Evolutionary conservation across 208 protist species (phyloP).

Genomic region (Endotrypanum monterogeii): DNA sequence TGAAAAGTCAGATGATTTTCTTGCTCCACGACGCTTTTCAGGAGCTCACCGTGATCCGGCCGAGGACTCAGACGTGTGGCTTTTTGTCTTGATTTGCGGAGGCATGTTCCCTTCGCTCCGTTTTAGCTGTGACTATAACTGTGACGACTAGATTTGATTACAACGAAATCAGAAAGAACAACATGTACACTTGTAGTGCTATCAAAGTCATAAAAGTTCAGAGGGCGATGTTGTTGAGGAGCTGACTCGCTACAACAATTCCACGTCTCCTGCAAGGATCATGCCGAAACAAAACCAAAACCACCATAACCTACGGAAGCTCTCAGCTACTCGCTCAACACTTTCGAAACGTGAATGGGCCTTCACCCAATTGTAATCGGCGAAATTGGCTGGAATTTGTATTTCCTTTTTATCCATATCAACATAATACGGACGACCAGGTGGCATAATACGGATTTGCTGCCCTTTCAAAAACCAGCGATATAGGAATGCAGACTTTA

Average conservation of each 20-base stretch:
- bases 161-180: slow-evolving; percentile 6
- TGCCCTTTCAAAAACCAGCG: slow-evolving; percentile 85
- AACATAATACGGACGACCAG: slow-evolving; percentile 70
- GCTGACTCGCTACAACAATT: slow-evolving; percentile 50
- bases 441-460: slow-evolving; percentile 68
- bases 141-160: slow-evolving; percentile 4
- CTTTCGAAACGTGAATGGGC: slow-evolving; percentile 65
- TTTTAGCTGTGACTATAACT: slow-evolving; percentile 8
- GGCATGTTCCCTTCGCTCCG: neutral
- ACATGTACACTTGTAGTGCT: neutral
- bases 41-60: too few relatives aligned
- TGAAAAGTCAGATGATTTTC: neutral
- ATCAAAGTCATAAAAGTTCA: neutral
- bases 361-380: slow-evolving; percentile 80
- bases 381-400: slow-evolving; percentile 86
- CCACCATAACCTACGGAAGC: slow-evolving; percentile 80
- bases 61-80: neutral
- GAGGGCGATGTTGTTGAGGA: neutral
- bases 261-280: slow-evolving; percentile 80
- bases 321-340: slow-evolving; percentile 58
- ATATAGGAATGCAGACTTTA: slow-evolving; percentile 78
- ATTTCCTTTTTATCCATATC: slow-evolving; percentile 80
- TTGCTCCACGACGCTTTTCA: neutral
- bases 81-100: neutral
- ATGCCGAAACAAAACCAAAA: slow-evolving; percentile 82